Conservation (phyloP, 371 early-diverging fungal species). For the Zancudomyces culisetae region DNA sequence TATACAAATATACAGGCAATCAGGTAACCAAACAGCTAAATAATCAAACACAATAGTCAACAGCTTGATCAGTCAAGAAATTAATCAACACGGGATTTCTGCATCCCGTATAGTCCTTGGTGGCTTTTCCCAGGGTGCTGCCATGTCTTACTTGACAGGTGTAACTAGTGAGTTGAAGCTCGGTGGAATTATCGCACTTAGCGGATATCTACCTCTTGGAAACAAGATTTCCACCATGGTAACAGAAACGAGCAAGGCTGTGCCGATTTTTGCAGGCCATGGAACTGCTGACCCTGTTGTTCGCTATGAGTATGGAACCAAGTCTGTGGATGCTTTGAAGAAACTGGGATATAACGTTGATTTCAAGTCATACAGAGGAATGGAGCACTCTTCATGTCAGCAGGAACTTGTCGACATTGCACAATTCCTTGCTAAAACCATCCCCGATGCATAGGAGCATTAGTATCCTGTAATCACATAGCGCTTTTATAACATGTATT, state of each 20-base stretch:
- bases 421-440: constrained; percentile 32
- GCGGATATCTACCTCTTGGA: constrained; percentile 61
- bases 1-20: no score
- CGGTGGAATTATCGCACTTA: constrained; percentile 40
- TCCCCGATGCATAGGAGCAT: no score
- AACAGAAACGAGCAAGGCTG: constrained; percentile 45
- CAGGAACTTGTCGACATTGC: constrained; percentile 59
- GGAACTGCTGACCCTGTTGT: constrained; percentile 69
- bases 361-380: constrained; percentile 53
- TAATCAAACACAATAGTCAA: constrained; percentile 26
- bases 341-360: constrained; percentile 43
- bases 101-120: constrained; percentile 73
- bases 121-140: constrained; percentile 90
- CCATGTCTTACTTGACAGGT: constrained; percentile 51
- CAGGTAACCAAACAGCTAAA: neutral
- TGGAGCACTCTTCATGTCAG: constrained; percentile 56
- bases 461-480: no score
- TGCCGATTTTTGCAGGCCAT: constrained; percentile 75
- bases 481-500: no score
- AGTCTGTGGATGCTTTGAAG: constrained; percentile 40
- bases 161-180: constrained; percentile 51
- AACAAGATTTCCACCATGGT: constrained; percentile 36
- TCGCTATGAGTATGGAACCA: constrained; percentile 42
- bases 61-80: constrained; percentile 50
- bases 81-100: constrained; percentile 60